These are phyloP conservation scores for Cylindrodendrum hubeiense DNA, from an alignment of 2,329 filamentous ascomycete genomes.

Conservation along the genomic window DNA sequence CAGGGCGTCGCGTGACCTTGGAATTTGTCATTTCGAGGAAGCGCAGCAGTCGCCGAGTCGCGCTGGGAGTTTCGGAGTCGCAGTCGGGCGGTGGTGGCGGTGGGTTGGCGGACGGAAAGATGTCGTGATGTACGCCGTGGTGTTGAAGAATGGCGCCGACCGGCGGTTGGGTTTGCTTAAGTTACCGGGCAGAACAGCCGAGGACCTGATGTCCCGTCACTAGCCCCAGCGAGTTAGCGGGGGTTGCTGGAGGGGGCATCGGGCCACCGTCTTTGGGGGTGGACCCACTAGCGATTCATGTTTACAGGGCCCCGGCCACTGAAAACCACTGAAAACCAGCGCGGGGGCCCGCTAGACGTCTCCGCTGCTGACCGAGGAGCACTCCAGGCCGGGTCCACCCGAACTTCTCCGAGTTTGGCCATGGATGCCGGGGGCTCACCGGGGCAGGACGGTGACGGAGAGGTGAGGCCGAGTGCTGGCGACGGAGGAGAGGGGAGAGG, in stretches of 20 bases:
- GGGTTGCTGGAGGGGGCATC: constrained; percentile 3
- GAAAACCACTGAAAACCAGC: constrained; percentile 17
- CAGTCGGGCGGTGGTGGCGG: constrained; percentile 3
- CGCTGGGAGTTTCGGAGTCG: constrained; percentile 10
- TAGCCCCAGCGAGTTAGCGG: not conserved
- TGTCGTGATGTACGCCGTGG: constrained; percentile 23
- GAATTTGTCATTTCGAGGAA: constrained; percentile 36
- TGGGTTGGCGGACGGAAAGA: constrained; percentile 1
- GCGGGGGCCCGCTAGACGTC: constrained; percentile 11
- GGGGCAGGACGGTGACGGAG: not conserved
- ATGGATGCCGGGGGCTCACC: not conserved
- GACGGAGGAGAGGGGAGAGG: not conserved
- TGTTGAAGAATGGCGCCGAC: constrained; percentile 22
- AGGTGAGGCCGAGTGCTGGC: not conserved
- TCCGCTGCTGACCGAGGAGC: constrained; percentile 10
- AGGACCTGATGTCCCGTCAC: constrained; percentile 9
- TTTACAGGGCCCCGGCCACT: not conserved
- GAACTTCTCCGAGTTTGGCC: constrained; percentile 19
- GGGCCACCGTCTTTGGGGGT: constrained; percentile 18
- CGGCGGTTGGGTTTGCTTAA: constrained; percentile 12
- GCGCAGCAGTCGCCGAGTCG: constrained; percentile 19
- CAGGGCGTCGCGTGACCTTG: constrained; percentile 39
- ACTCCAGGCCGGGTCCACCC: constrained; percentile 22
- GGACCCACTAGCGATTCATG: constrained; percentile 10
- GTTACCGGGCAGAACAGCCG: constrained; percentile 18